Evolutionary conservation across 23 red algal species (phyloP).

Genomic region (Gracilariopsis chorda): DNA sequence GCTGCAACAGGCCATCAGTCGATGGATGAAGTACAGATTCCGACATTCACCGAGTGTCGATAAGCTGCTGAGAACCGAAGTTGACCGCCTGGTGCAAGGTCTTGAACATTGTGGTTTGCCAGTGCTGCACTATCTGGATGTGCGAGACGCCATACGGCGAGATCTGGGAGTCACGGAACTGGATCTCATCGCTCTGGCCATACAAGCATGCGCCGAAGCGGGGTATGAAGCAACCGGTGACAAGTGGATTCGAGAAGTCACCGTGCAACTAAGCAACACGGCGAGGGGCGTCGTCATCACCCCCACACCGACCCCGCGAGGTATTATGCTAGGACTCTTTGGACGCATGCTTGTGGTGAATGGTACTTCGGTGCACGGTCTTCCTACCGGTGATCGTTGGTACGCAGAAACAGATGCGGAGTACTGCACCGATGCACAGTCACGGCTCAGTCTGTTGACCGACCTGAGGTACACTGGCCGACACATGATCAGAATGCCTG

Average conservation of each 20-base stretch:
- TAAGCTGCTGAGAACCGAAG: background rate
- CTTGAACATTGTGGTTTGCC: background rate
- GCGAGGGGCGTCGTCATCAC: background rate
- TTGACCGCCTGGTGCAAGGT: background rate
- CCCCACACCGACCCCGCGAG: background rate
- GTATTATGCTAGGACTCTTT: background rate
- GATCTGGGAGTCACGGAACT: background rate
- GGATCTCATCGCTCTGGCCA: slow-evolving; percentile 1
- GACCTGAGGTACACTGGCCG: background rate
- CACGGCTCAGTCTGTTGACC: background rate
- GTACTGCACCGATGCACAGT: slow-evolving; percentile 12
- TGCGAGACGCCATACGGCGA: background rate
- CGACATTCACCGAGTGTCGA: background rate
- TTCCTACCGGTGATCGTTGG: background rate
- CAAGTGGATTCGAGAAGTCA: slow-evolving; percentile 35
- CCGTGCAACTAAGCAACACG: background rate
- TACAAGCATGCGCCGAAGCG: background rate
- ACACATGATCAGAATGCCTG: background rate
- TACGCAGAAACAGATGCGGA: background rate
- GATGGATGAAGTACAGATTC: background rate
- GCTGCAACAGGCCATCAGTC: background rate
- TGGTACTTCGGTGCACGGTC: background rate
- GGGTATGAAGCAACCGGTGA: background rate
- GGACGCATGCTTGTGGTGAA: background rate
- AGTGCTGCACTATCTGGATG: background rate